Evolutionary conservation across 306 rosid genomes (phyloP).

Genomic region (Citrullus amarus): DNA sequence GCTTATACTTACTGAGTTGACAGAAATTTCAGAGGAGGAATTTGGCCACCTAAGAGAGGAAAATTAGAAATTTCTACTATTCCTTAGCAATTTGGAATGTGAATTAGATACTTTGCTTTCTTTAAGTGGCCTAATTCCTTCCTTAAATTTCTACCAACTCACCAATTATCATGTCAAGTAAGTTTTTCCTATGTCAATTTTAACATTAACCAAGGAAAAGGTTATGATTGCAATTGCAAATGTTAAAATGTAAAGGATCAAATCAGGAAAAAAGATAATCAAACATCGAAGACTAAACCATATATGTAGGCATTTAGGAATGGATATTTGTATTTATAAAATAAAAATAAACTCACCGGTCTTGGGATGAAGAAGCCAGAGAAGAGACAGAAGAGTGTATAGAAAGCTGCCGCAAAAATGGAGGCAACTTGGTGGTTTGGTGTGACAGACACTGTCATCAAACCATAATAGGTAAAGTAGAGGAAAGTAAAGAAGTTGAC

Average conservation of each 20-base stretch:
- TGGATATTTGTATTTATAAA: not conserved
- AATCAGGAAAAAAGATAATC: not conserved
- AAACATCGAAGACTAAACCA: not conserved
- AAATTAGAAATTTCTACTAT: not conserved
- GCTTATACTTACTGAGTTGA: not conserved
- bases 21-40: not conserved
- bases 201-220: not conserved
- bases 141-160: not conserved
- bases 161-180: not conserved
- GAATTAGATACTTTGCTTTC: not conserved
- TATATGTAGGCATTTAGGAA: too few species aligned
- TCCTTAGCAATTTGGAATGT: not conserved
- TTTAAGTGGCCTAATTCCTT: not conserved
- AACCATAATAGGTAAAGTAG: constrained; percentile 44
- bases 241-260: not conserved
- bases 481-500: constrained; percentile 39
- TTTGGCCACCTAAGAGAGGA: not conserved
- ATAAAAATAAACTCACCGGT: constrained; percentile 28
- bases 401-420: constrained; percentile 33
- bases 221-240: not conserved
- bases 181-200: not conserved
- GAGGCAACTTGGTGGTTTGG: constrained; percentile 53
- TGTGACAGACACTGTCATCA: constrained; percentile 51
- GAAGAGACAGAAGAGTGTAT: constrained; percentile 40
- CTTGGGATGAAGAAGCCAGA: constrained; percentile 45